Percentiles rank a stretch among this genome's conserved stretches.
Conservation (phyloP, 345 rosid species). For the Populus davidiana region DNA sequence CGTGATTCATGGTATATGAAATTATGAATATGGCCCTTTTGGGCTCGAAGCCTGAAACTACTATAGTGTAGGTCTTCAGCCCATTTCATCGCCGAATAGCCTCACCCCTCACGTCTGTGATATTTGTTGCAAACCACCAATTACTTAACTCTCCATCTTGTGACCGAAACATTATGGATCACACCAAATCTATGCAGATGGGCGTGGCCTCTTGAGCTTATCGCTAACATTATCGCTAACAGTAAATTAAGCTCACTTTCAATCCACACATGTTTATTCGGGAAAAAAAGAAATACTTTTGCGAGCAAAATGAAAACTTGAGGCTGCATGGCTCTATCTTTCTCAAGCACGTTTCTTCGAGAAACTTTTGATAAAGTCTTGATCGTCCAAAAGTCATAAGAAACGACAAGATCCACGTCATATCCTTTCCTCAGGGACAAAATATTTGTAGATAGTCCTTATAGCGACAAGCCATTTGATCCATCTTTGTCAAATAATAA, state of each 20-base stretch:
- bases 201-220: not conserved
- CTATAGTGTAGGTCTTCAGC: not conserved
- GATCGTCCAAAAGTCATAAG: not conserved
- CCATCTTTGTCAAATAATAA: not conserved
- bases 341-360: constrained; percentile 1
- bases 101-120: not conserved
- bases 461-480: not conserved
- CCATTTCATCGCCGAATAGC: not conserved
- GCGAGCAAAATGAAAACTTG: not conserved
- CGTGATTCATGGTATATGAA: no score
- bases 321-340: not conserved
- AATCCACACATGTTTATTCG: not conserved
- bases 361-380: constrained; percentile 13
- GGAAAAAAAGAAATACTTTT: not conserved
- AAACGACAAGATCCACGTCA: not conserved
- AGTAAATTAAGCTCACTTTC: constrained; percentile 7
- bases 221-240: not conserved
- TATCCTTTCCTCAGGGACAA: not conserved
- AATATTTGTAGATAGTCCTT: not conserved
- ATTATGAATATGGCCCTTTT: no score
- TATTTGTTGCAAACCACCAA: not conserved
- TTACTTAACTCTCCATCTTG: not conserved
- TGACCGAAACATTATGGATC: not conserved
- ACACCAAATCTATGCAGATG: not conserved
- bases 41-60: no score